Percentiles rank a stretch among this genome's conserved stretches.
These are phyloP conservation scores for Monosporozyma siamensis DNA, from an alignment of 805 yeast species.

Conservation along the genomic window DNA sequence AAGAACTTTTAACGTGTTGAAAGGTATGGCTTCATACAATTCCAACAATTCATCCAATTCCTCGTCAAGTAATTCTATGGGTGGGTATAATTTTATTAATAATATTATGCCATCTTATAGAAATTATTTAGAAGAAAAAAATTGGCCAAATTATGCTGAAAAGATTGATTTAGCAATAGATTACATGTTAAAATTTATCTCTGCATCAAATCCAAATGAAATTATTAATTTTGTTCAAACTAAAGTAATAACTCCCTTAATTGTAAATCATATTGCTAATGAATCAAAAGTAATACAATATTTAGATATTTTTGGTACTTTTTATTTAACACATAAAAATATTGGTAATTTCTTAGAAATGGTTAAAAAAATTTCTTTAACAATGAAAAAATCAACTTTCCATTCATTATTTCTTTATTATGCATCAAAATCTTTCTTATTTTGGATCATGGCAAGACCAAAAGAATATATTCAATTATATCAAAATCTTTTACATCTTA, in stretches of 20 bases:
- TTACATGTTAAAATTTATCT: slow-evolving; percentile 35
- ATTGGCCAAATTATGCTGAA: slow-evolving; percentile 7
- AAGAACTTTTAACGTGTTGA: slow-evolving; percentile 22
- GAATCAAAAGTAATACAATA: slow-evolving; percentile 35
- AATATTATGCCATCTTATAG: slow-evolving; percentile 17
- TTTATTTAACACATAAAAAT: slow-evolving; percentile 33
- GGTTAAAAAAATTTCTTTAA: slow-evolving; percentile 29
- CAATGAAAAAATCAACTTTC: slow-evolving; percentile 36
- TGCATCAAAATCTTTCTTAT: slow-evolving; percentile 34
- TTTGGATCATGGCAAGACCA: slow-evolving; percentile 43
- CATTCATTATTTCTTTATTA: slow-evolving; percentile 36
- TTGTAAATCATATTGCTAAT: slow-evolving; percentile 29
- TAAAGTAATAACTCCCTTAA: slow-evolving; percentile 17
- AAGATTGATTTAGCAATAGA: slow-evolving; percentile 34
- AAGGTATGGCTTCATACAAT: slow-evolving; percentile 15
- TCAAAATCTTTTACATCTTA: slow-evolving; percentile 7
- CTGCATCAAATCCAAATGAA: slow-evolving; percentile 40
- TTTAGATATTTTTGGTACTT: slow-evolving; percentile 36
- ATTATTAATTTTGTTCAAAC: slow-evolving; percentile 28
- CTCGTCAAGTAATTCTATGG: not conserved
- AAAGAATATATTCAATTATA: slow-evolving; percentile 31
- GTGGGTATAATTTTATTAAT: slow-evolving; percentile 6
- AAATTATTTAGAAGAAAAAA: slow-evolving; percentile 10
- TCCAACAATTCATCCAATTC: too few species aligned
- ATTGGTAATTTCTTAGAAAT: slow-evolving; percentile 33